A percentile compares a stretch with the other conserved stretches of the same genome.
Conservation (phyloP, 2,329 filamentous ascomycete species). For the Nigrograna mackinnonii region DNA sequence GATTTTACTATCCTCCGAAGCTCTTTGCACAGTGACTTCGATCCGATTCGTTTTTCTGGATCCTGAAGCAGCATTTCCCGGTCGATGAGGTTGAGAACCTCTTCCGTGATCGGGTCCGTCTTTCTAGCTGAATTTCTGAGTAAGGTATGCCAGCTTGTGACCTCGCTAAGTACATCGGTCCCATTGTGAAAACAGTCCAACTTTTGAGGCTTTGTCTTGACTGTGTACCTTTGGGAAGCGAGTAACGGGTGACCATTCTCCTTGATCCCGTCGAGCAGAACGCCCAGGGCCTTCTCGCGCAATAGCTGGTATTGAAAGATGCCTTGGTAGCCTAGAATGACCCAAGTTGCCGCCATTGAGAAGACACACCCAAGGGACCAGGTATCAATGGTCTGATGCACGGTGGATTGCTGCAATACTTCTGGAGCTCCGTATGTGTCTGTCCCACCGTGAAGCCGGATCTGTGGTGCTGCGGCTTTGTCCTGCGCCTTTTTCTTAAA, state of each 20-base stretch:
- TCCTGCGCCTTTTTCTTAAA: conserved; percentile 16
- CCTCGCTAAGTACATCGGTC: conserved; percentile 4
- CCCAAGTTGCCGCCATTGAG: conserved; percentile 44
- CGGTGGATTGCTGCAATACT: too few relatives aligned
- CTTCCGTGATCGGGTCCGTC: conserved; percentile 12
- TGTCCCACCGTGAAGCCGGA: conserved; percentile 32
- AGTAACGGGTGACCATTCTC: too few relatives aligned
- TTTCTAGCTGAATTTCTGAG: conserved; percentile 6
- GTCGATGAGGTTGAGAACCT: conserved; percentile 16
- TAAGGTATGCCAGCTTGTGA: conserved; percentile 16
- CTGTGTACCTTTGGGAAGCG: too few relatives aligned
- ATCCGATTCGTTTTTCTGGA: conserved; percentile 1
- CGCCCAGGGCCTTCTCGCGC: conserved; percentile 2
- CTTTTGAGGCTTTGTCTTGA: too few relatives aligned
- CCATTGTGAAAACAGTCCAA: conserved; percentile 17
- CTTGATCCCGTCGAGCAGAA: neutral
- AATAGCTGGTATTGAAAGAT: conserved; percentile 25
- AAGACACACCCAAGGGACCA: conserved; percentile 47
- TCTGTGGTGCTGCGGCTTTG: too few relatives aligned
- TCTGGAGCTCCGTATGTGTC: conserved; percentile 44
- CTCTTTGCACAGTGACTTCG: conserved; percentile 3
- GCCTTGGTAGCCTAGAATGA: conserved; percentile 37
- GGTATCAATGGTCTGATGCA: conserved; percentile 40
- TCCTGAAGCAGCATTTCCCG: conserved; percentile 9
- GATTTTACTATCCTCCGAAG: conserved; percentile 4